Percentiles rank a stretch among this genome's conserved stretches.
phyloP scores from a whole-genome alignment of 2,329 filamentous ascomycete species.

The Simplicillium sp. region DNA sequence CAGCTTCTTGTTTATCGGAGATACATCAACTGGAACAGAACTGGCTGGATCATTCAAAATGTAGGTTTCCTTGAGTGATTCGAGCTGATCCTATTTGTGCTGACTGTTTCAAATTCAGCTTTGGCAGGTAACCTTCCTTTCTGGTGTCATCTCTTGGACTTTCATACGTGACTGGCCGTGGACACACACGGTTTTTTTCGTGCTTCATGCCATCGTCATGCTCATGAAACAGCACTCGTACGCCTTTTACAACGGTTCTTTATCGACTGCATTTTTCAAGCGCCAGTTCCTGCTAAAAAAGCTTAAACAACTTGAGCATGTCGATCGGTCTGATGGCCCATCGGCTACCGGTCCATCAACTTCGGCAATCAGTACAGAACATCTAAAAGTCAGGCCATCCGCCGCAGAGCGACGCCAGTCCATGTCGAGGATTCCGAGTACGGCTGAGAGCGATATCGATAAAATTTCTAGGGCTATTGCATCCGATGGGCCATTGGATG shows the following conservation, averaged over 20 bases:
- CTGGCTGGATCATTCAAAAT: slow-evolving; percentile 67
- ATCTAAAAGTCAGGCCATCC: slow-evolving; percentile 31
- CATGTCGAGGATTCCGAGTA: slow-evolving; percentile 18
- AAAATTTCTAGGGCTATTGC: slow-evolving; percentile 53
- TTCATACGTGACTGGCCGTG: slow-evolving; percentile 69
- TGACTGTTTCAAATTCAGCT: slow-evolving; percentile 27
- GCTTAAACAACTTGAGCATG: slow-evolving; percentile 47
- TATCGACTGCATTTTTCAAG: slow-evolving; percentile 49
- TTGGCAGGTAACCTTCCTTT: slow-evolving; percentile 61
- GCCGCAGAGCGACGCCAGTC: slow-evolving; percentile 33
- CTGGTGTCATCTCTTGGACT: slow-evolving; percentile 53
- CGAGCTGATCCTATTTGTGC: background rate
- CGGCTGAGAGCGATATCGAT: slow-evolving; percentile 44
- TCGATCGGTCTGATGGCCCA: slow-evolving; percentile 34
- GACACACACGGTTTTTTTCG: slow-evolving; percentile 73
- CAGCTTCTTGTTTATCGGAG: slow-evolving; percentile 51
- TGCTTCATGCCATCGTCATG: slow-evolving; percentile 65
- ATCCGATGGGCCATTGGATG: slow-evolving; percentile 47
- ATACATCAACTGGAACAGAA: slow-evolving; percentile 56
- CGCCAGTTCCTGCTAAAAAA: slow-evolving; percentile 32
- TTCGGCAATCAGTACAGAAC: slow-evolving; percentile 33
- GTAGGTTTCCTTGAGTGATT: slow-evolving; percentile 20
- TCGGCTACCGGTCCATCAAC: slow-evolving; percentile 30
- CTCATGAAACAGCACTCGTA: slow-evolving; percentile 81
- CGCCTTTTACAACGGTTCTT: slow-evolving; percentile 68